These are phyloP conservation scores for Syzygium malaccense DNA, from an alignment of 441 rosid species.

Conservation along the genomic window DNA sequence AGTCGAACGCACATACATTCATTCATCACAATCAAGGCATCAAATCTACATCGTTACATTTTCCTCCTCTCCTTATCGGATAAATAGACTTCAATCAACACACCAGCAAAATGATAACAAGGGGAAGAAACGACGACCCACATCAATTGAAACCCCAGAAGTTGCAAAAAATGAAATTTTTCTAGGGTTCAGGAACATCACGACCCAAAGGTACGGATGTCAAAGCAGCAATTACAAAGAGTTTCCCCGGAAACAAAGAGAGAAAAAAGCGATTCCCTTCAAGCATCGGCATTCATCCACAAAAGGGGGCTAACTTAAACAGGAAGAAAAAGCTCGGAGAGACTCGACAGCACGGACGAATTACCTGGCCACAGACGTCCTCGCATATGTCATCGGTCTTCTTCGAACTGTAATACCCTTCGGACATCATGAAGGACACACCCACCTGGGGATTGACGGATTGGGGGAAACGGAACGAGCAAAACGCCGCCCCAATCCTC, in stretches of 20 bases:
- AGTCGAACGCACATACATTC: background rate
- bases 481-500: background rate
- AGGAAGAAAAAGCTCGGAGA: background rate
- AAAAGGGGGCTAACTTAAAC: background rate
- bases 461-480: background rate
- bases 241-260: background rate
- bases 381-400: conserved; percentile 2
- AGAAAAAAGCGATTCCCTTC: background rate
- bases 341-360: background rate
- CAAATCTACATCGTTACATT: background rate
- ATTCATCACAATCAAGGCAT: background rate
- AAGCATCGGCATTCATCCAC: background rate
- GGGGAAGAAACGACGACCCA: background rate
- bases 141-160: background rate
- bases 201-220: background rate
- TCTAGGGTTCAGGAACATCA: background rate
- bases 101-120: background rate
- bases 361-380: conserved; percentile 3
- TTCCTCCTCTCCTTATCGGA: background rate
- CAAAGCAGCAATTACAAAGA: background rate
- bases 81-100: background rate
- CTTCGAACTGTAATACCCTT: conserved; percentile 1
- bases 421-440: background rate
- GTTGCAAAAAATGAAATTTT: background rate
- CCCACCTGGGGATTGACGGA: background rate